Base-by-base conservation (phyloP, 2,329 filamentous ascomycete genomes). In the Anisogramma anomala region DNA sequence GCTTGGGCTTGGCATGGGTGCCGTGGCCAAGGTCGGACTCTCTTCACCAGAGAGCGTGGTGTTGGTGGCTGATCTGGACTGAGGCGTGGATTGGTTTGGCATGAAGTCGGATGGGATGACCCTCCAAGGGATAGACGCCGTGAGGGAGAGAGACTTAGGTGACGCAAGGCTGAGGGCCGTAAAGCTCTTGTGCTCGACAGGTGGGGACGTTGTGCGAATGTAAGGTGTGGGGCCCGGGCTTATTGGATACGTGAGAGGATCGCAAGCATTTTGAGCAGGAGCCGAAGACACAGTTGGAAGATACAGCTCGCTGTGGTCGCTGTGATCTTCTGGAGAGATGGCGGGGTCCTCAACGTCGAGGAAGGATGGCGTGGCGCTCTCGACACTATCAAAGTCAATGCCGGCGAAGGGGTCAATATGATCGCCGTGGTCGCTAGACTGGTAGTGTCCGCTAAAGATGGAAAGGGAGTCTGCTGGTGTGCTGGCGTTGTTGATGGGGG, bases 31-130 rank as follows among this genome's bases (percentile, higher is more conserved):
- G 3, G 57, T 62, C 26, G 64, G 50, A 31, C 62, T 63, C 52
- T 71, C 71, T 51, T 73, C 69, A 45, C 68, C 71, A 3, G 72
- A 70, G 39, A 59, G 62, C 35, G 64, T 72, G 44, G 61, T 66
- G 50, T 65, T 69, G 14, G 66, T 66, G 35, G 67, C 65, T 4
- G 69, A 68, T 1, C 71, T 74, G 27, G 69, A 57, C 49, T 72
- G 63, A 34, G 54, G 52, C n/a, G 52, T 50, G 13, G 57, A 55
- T 28, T 52, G 50, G 50, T 57, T 39, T 46, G 53, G 49, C 56
- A 45, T 50, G 52, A 33, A 53, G 51, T 56, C 22, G 55, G 42
- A 13, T 58, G 55, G 2, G 52, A 52, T 3, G n/a, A 60, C 53
- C 25, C 57, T 60, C 42, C 64, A 59, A 10, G 62, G 58, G 36